These are phyloP conservation scores for Venturiaceae sp. DNA, from an alignment of 2,329 filamentous ascomycete species.

Conservation along the genomic window DNA sequence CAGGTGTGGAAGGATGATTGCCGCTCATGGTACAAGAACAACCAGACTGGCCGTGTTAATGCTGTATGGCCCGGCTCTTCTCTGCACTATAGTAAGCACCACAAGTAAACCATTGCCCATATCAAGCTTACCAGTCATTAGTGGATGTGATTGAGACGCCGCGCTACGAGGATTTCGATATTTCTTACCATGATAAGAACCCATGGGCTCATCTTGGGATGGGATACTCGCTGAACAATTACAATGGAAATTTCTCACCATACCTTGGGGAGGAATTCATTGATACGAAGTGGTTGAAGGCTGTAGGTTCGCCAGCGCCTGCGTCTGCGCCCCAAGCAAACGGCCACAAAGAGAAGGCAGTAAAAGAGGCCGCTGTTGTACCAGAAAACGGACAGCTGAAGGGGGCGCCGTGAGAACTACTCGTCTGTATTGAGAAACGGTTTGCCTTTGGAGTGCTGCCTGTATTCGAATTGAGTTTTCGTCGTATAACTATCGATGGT, in stretches of 20 bases:
- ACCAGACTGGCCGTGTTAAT: constrained; percentile 23
- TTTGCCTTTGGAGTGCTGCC: too few species aligned
- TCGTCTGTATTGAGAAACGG: too few species aligned
- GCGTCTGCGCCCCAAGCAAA: neutral
- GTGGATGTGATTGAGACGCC: constrained; percentile 25
- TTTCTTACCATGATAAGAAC: constrained; percentile 29
- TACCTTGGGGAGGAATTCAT: constrained; percentile 30
- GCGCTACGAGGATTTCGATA: constrained; percentile 34
- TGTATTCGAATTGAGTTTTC: too few species aligned
- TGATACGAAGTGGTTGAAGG: constrained; percentile 31
- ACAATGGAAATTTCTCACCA: constrained; percentile 24
- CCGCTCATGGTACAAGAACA: constrained; percentile 35
- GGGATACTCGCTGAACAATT: constrained; percentile 24
- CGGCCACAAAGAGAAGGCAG: neutral
- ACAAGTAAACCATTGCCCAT: neutral
- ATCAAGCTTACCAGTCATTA: constrained; percentile 4
- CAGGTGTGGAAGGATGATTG: constrained; percentile 31
- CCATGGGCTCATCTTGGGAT: constrained; percentile 32
- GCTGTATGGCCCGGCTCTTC: constrained; percentile 40
- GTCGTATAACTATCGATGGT: too few species aligned
- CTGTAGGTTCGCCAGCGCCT: constrained; percentile 13
- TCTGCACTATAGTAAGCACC: constrained; percentile 33
- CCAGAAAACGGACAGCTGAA: neutral
- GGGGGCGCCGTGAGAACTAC: neutral
- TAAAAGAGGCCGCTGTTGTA: neutral